Evolutionary conservation across 164 flowering plant genomes (phyloP), one percentile per base, ranked within the genome.

Genomic region (Aristolochia fimbriata): DNA sequence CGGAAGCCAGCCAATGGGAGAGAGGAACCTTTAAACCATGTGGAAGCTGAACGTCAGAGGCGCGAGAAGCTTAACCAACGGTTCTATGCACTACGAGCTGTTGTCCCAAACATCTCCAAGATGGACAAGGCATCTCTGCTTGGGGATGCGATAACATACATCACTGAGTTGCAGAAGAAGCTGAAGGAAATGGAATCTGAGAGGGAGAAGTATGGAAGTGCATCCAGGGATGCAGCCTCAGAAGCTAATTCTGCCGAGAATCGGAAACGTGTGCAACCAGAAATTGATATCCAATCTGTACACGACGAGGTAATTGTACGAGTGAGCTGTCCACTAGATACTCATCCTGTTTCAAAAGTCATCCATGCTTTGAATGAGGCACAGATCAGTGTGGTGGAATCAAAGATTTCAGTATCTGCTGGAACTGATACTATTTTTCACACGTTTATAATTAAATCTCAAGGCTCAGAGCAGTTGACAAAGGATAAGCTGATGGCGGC

Each of bases 1-100:
- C 68, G 99, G 30, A 94, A 94, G 78, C 97, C 97, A 11, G 97
- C 96, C 20, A 88, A 94, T 71, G 97, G 97, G 43, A 80, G 99
- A 72, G 96, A 87, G 51, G 96, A 88, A 58, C 96, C 99, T 3
- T 81, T 94, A 19, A 94, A 93, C 64, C 98, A 93, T 56, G 98
- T 93, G 19, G 96, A 87, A 63, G 84, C 81, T 51, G 84, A 80
- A 63, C 65, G 84, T 48, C 78, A 78, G 31, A 65, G 84, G 23
- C 67, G 84, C 0, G 84, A 80, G 70, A 80, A 80, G 62, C 76
- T 80, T 55, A 80, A 80, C 71, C 81, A 73, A 63, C 65, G 81
- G 24, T 80, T 80, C 69, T 80, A 80, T 65, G 84, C 84, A 17
- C 63, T 80, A 16, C 67, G 84, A 59, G 78, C 81, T 15, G 81